Conservation (phyloP, 768 basidiomycete species). For the Macrolepiota albuminosa region DNA sequence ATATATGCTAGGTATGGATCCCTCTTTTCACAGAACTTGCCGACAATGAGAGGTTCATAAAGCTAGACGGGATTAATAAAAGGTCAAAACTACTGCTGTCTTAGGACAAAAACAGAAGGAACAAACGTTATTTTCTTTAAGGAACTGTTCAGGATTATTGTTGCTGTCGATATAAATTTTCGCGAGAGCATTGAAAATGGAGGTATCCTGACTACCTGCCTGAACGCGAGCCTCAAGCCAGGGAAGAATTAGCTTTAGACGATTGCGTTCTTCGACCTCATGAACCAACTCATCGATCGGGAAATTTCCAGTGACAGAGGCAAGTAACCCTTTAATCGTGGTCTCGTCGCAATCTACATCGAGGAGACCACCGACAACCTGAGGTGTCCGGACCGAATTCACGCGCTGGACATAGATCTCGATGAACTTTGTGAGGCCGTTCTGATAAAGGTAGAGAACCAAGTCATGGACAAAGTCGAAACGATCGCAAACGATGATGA, state of each 20-base stretch:
- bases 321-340: slow-evolving; percentile 91
- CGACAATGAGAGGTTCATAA: slow-evolving; percentile 95
- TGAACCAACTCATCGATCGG: slow-evolving; percentile 96
- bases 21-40: slow-evolving; percentile 98
- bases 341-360: slow-evolving; percentile 98
- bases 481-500: slow-evolving; percentile 99
- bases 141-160: slow-evolving; percentile 94
- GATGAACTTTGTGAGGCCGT: slow-evolving; percentile 93
- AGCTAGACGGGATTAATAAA: slow-evolving; percentile 42
- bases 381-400: slow-evolving; percentile 94
- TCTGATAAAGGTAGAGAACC: slow-evolving; percentile 97
- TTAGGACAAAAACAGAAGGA: neutral
- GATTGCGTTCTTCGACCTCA: slow-evolving; percentile 94
- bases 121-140: slow-evolving; percentile 97
- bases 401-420: slow-evolving; percentile 99
- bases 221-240: slow-evolving; percentile 95
- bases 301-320: slow-evolving; percentile 94
- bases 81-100: neutral
- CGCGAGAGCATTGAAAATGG: slow-evolving; percentile 94
- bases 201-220: slow-evolving; percentile 88
- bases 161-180: slow-evolving; percentile 99
- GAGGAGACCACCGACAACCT: slow-evolving; percentile 92
- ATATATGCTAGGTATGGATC: slow-evolving; percentile 99
- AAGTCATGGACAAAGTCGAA: slow-evolving; percentile 99
- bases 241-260: slow-evolving; percentile 93